phyloP scores from a whole-genome alignment of 768 basidiomycete species.

The Auriscalpium orientale region DNA sequence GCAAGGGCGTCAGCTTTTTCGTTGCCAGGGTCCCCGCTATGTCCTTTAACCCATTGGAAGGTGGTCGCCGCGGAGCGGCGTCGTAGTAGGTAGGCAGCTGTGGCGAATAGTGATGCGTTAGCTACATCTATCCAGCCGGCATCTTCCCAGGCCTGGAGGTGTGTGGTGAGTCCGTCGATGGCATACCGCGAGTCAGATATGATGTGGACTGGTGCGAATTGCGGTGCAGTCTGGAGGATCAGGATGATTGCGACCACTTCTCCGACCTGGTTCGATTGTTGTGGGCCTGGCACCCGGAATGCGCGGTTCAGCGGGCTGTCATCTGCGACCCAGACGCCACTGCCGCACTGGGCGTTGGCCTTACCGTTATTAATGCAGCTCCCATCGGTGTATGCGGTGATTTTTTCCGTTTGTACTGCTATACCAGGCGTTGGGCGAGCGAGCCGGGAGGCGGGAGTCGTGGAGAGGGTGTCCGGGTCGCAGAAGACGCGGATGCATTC shows the following conservation, averaged over 20 bases:
- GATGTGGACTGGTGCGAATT: background rate
- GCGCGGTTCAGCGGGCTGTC: background rate
- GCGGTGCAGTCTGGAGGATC: background rate
- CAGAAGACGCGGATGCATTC: background rate
- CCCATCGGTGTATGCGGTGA: background rate
- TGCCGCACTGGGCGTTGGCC: background rate
- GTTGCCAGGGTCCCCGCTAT: conserved; percentile 5
- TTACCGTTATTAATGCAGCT: background rate
- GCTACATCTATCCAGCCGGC: background rate
- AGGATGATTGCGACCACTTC: background rate
- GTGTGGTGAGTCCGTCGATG: conserved; percentile 4
- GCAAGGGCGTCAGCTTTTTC: conserved; percentile 21
- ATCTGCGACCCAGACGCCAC: background rate
- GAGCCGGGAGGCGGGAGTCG: background rate
- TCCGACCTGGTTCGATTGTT: background rate
- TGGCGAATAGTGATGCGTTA: background rate
- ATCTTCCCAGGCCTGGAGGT: conserved; percentile 8
- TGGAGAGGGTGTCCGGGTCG: background rate
- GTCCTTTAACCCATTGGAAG: conserved; percentile 1
- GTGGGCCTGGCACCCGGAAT: background rate
- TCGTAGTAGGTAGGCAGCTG: background rate
- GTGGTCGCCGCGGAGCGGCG: background rate
- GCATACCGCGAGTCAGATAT: conserved; percentile 9
- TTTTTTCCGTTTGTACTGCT: background rate
- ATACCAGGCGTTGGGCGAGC: background rate